These are phyloP conservation scores for Curvularia lunata DNA, from an alignment of 2,329 filamentous ascomycete genomes.

Conservation along the genomic window DNA sequence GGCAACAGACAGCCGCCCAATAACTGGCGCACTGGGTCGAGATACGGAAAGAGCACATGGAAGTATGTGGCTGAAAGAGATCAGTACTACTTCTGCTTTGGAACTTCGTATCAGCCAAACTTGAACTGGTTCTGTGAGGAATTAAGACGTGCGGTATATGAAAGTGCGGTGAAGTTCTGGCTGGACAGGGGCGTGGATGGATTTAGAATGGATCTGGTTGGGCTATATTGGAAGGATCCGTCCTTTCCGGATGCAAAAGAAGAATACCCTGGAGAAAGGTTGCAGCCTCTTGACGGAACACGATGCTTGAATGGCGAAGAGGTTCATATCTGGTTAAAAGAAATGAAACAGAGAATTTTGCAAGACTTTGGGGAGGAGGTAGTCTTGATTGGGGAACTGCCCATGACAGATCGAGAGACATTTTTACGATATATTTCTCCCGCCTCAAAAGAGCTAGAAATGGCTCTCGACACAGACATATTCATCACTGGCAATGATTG, in stretches of 20 bases:
- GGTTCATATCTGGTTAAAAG: background rate
- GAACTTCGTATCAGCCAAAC: conserved; percentile 56
- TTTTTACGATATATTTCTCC: conserved; percentile 1
- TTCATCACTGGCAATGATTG: conserved; percentile 1
- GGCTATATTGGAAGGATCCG: conserved; percentile 4
- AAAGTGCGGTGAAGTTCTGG: conserved; percentile 1
- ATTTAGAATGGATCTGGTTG: conserved; percentile 4
- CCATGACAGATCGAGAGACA: conserved; percentile 2
- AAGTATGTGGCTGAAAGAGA: conserved; percentile 24
- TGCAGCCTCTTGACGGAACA: background rate
- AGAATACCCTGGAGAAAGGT: background rate
- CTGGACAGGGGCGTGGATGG: background rate
- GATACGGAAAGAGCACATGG: conserved; percentile 56
- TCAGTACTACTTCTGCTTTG: conserved; percentile 56
- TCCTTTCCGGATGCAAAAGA: conserved; percentile 2
- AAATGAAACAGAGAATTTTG: background rate
- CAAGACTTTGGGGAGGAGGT: background rate
- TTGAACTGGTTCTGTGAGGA: conserved; percentile 52
- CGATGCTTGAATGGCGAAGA: conserved; percentile 2
- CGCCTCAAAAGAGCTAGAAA: conserved; percentile 1
- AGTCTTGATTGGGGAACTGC: conserved; percentile 1
- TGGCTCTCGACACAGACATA: conserved; percentile 5
- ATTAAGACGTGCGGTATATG: background rate
- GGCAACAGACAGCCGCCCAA: conserved; percentile 66
- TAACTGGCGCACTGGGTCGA: conserved; percentile 52